These are phyloP conservation scores for Aegilops sharonensis DNA, from an alignment of 176 grass and related monocot genomes.

Conservation along the genomic window DNA sequence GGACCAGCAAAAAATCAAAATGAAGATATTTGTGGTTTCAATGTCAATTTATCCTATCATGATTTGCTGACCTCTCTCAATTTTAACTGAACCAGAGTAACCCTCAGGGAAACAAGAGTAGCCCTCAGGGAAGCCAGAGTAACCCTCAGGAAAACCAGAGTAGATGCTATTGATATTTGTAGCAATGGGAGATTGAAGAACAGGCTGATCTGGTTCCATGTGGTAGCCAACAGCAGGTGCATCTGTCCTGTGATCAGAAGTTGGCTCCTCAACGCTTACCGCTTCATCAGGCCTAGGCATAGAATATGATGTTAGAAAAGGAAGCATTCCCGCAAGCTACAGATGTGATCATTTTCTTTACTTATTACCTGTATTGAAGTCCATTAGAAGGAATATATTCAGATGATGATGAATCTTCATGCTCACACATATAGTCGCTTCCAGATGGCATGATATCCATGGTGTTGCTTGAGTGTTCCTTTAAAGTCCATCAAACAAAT, in stretches of 20 bases:
- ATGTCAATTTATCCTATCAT: neutral
- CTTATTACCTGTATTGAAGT: slow-evolving; percentile 48
- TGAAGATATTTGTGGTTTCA: neutral
- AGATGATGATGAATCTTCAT: slow-evolving; percentile 52
- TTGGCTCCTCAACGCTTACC: slow-evolving; percentile 44
- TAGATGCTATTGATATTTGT: slow-evolving; percentile 32
- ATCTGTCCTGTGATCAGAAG: slow-evolving; percentile 12
- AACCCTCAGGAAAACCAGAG: slow-evolving; percentile 42
- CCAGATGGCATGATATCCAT: slow-evolving; percentile 45
- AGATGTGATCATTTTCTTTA: neutral
- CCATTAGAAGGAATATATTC: slow-evolving; percentile 51
- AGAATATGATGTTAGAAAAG: slow-evolving; percentile 16
- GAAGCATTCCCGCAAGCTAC: neutral
- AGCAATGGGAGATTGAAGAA: slow-evolving; percentile 27
- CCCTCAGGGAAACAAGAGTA: slow-evolving; percentile 41
- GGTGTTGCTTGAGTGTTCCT: slow-evolving; percentile 39
- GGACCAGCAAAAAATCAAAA: slow-evolving; percentile 25
- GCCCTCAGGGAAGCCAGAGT: slow-evolving; percentile 8
- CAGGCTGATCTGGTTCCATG: slow-evolving; percentile 20
- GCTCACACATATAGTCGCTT: slow-evolving; percentile 26
- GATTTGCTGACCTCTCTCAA: slow-evolving; percentile 38
- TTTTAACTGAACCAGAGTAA: slow-evolving; percentile 37
- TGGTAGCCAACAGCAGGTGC: slow-evolving; percentile 22
- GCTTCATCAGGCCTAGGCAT: slow-evolving; percentile 32
- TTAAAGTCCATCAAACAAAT: slow-evolving; percentile 13